Evolutionary conservation across 2,329 filamentous ascomycete species (phyloP).

Genomic region (Aspergillus eucalypticola): DNA sequence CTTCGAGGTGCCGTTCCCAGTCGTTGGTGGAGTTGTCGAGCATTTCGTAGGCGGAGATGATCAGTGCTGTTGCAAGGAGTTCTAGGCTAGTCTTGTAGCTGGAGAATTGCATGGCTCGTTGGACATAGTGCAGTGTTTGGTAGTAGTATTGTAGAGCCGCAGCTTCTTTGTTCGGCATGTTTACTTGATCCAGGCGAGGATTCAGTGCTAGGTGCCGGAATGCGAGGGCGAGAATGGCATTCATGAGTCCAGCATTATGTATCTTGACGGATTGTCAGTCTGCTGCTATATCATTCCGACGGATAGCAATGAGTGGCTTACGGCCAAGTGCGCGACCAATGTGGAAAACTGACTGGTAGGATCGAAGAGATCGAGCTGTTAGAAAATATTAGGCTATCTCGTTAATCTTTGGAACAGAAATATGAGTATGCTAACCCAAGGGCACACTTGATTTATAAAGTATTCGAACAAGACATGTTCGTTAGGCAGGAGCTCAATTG

Average conservation of each 20-base stretch:
- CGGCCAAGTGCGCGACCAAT: conserved; percentile 42
- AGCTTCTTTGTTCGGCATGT: conserved; percentile 31
- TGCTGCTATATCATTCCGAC: too few relatives aligned
- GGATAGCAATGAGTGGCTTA: conserved; percentile 20
- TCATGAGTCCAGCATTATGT: background rate
- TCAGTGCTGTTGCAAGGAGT: conserved; percentile 59
- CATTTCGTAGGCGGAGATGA: conserved; percentile 67
- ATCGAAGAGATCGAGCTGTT: conserved; percentile 46
- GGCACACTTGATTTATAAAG: conserved; percentile 25
- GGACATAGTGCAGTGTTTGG: conserved; percentile 62
- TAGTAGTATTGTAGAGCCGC: conserved; percentile 59
- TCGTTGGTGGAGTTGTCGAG: conserved; percentile 57
- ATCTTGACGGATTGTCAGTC: background rate
- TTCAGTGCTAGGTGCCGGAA: background rate
- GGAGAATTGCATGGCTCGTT: conserved; percentile 59
- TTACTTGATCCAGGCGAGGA: background rate
- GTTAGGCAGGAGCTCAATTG: conserved; percentile 13
- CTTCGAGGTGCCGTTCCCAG: conserved; percentile 65
- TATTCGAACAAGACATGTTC: conserved; percentile 16
- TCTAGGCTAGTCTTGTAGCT: conserved; percentile 61
- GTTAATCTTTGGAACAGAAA: background rate
- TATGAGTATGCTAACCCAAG: conserved; percentile 23
- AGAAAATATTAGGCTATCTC: background rate
- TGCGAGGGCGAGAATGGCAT: conserved; percentile 20
- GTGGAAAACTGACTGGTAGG: conserved; percentile 42